These are phyloP conservation scores for Syzygium syzygioides DNA, from an alignment of 441 rosid genomes.

Conservation along the genomic window DNA sequence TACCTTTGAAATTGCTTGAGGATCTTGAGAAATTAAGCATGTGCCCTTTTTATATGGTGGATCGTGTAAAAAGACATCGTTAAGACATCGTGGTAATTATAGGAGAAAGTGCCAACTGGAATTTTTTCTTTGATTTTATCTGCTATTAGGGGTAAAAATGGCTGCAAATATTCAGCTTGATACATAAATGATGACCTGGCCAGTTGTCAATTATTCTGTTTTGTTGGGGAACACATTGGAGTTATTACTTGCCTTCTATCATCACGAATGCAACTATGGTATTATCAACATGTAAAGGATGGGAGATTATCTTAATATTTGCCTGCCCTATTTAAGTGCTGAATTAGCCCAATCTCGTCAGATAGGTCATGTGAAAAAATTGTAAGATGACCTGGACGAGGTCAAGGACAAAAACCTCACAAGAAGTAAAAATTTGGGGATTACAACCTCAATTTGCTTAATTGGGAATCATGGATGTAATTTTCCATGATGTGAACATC, in stretches of 20 bases:
- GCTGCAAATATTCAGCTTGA: background rate
- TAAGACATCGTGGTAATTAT: background rate
- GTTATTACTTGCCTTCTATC: background rate
- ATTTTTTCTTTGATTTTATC: background rate
- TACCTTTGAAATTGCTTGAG: background rate
- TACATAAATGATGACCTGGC: background rate
- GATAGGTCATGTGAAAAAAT: background rate
- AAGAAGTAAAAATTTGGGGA: background rate
- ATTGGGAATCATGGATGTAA: background rate
- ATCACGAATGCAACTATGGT: background rate
- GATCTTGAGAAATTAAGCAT: background rate
- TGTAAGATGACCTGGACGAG: background rate
- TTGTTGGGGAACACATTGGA: background rate
- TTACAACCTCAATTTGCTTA: background rate
- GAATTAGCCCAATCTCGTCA: background rate
- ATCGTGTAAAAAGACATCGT: background rate
- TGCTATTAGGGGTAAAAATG: background rate
- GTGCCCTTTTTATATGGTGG: background rate
- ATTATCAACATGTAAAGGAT: background rate
- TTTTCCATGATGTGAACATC: background rate
- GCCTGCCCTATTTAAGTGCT: background rate
- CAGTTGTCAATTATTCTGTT: background rate
- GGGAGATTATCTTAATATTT: background rate
- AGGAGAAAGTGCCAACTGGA: background rate
- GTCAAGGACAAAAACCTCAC: background rate